Percentiles rank a stretch among this genome's conserved stretches.
Evolutionary conservation across 1,139 yeast genomes (phyloP).

Genomic region (Meyerozyma athensensis): DNA sequence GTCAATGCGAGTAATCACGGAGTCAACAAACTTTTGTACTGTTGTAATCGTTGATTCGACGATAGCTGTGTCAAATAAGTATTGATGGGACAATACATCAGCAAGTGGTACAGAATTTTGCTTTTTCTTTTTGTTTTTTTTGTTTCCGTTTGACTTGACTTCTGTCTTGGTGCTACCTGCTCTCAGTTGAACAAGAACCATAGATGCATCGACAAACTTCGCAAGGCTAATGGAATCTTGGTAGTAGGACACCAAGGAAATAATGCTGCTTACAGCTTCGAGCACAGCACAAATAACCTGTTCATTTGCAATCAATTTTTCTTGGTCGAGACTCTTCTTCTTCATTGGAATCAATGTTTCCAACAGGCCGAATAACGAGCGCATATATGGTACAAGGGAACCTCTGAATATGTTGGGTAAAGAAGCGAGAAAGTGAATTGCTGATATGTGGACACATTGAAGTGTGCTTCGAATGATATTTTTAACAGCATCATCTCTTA

Average conservation of each 20-base stretch:
- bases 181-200: constrained; percentile 21
- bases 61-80: constrained; percentile 45
- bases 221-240: constrained; percentile 37
- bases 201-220: constrained; percentile 43
- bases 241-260: constrained; percentile 28
- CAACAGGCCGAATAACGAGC: constrained; percentile 43
- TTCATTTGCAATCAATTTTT: constrained; percentile 29
- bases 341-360: constrained; percentile 53
- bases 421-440: constrained; percentile 36
- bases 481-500: constrained; percentile 47
- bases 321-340: constrained; percentile 30
- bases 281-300: constrained; percentile 26
- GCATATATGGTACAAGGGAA: constrained; percentile 44
- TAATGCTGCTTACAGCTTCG: constrained; percentile 21
- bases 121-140: constrained; percentile 40
- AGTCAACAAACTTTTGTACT: constrained; percentile 46
- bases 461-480: constrained; percentile 38
- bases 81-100: constrained; percentile 68
- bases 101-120: constrained; percentile 49
- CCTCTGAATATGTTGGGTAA: constrained; percentile 42
- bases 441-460: constrained; percentile 37
- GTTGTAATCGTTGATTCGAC: constrained; percentile 30
- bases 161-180: constrained; percentile 18
- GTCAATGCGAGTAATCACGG: constrained; percentile 44
- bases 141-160: constrained; percentile 12